Conservation (phyloP, 768 basidiomycete genomes). For the Piloderma croceum region DNA sequence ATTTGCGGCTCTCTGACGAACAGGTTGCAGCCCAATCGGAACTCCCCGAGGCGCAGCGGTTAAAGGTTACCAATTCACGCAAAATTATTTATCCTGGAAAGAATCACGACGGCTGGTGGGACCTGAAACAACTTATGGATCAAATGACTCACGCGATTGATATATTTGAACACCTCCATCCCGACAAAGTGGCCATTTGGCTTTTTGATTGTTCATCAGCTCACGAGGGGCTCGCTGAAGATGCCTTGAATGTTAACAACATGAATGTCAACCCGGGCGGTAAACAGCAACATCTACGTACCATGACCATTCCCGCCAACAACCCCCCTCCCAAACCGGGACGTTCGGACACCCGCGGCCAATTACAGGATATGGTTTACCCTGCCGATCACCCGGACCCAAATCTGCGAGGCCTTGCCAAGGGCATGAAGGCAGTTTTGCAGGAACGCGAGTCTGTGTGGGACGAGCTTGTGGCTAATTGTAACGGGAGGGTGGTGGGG, state of each 20-base stretch:
- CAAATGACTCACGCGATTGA: conserved; percentile 9
- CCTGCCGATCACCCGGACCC: too few relatives aligned
- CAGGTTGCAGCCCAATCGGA: conserved; percentile 4
- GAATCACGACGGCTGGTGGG: conserved; percentile 18
- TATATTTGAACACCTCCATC: conserved; percentile 7
- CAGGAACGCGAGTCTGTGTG: too few relatives aligned
- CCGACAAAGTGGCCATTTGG: conserved; percentile 10
- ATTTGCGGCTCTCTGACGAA: conserved; percentile 8
- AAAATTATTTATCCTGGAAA: conserved; percentile 18
- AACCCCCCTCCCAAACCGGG: conserved; percentile 12
- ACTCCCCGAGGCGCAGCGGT: conserved; percentile 3
- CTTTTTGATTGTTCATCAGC: conserved; percentile 18
- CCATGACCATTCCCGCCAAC: conserved; percentile 12
- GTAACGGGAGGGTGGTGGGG: too few relatives aligned
- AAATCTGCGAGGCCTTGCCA: too few relatives aligned
- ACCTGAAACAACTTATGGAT: conserved; percentile 15
- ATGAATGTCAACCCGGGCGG: conserved; percentile 18
- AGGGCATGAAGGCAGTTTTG: too few relatives aligned
- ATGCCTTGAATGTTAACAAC: conserved; percentile 16
- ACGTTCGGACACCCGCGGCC: conserved; percentile 10
- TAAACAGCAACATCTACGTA: conserved; percentile 12
- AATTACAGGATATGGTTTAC: conserved; percentile 16
- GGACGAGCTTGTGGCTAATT: too few relatives aligned
- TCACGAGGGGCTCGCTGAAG: conserved; percentile 14
- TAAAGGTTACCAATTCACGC: conserved; percentile 11